These are phyloP conservation scores for Pharnaceum exiguum DNA, from an alignment of 148 eudicot species.

Conservation along the genomic window DNA sequence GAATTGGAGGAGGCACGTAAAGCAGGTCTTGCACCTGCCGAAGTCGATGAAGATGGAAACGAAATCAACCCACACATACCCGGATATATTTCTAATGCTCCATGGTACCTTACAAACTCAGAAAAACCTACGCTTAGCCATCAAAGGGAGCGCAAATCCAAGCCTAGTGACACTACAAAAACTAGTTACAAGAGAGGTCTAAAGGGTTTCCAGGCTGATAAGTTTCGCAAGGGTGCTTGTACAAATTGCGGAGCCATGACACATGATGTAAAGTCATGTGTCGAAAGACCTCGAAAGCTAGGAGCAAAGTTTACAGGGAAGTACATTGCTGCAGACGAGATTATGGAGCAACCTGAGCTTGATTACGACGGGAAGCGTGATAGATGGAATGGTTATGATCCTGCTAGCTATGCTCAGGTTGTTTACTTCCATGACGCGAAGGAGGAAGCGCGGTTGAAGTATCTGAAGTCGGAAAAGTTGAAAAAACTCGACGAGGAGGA, in stretches of 20 bases:
- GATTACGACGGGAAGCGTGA: conserved; percentile 94
- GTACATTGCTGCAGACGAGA: conserved; percentile 83
- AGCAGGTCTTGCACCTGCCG: conserved; percentile 97
- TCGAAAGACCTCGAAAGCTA: conserved; percentile 89
- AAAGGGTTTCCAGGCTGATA: conserved; percentile 61
- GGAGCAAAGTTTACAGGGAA: conserved; percentile 87
- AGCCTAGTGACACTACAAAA: conserved; percentile 68
- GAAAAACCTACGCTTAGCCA: conserved; percentile 87
- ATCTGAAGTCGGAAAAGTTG: conserved; percentile 71
- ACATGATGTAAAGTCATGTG: conserved; percentile 59
- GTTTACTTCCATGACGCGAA: conserved; percentile 81
- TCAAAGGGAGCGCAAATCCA: conserved; percentile 91
- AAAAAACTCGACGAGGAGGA: conserved; percentile 89
- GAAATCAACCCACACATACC: conserved; percentile 98
- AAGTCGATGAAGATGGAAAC: conserved; percentile 94
- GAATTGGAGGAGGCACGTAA: conserved; percentile 95
- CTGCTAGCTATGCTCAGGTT: conserved; percentile 73
- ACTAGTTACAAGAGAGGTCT: conserved; percentile 90
- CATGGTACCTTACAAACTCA: conserved; percentile 92
- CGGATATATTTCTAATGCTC: conserved; percentile 97
- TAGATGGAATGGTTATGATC: conserved; percentile 95
- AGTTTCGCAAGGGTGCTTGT: conserved; percentile 86
- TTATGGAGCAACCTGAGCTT: conserved; percentile 76
- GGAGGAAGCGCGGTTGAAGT: conserved; percentile 83
- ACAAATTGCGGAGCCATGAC: conserved; percentile 96